Evolutionary conservation across 257 asterid species (phyloP).

Genomic region (Haberlea rhodopensis): DNA sequence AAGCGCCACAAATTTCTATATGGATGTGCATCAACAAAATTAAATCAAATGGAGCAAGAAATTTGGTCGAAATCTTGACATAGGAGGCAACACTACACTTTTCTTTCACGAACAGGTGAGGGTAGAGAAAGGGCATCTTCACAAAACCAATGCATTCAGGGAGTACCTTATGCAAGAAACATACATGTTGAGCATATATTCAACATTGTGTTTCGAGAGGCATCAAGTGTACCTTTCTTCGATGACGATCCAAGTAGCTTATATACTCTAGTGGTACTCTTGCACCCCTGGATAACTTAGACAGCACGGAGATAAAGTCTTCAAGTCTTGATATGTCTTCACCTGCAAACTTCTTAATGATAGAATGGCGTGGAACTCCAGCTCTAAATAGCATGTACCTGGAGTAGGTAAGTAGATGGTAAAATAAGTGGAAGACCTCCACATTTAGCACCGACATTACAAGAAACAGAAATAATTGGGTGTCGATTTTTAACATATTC

Average conservation of each 20-base stretch:
- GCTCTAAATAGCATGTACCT: constrained; percentile 95
- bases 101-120: not conserved
- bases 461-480: constrained; percentile 9
- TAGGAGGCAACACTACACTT: not conserved
- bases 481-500: constrained; percentile 7
- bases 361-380: constrained; percentile 95
- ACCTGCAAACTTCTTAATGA: constrained; percentile 95
- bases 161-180: constrained; percentile 3
- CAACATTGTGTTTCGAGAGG: constrained; percentile 14
- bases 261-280: constrained; percentile 92
- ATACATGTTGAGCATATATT: constrained; percentile 17
- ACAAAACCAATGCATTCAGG: not conserved
- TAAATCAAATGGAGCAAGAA: not conserved
- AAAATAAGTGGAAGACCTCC: constrained; percentile 15
- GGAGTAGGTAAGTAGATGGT: constrained; percentile 29
- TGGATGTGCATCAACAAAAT: not conserved
- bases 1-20: not conserved
- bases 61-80: not conserved
- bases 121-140: not conserved
- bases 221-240: constrained; percentile 69
- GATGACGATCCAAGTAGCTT: constrained; percentile 84
- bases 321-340: constrained; percentile 78
- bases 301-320: constrained; percentile 71
- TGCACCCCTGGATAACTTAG: constrained; percentile 89
- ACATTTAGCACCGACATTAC: constrained; percentile 14